Conservation (phyloP, 345 rosid species). For the Eucalyptus curtisii region DNA sequence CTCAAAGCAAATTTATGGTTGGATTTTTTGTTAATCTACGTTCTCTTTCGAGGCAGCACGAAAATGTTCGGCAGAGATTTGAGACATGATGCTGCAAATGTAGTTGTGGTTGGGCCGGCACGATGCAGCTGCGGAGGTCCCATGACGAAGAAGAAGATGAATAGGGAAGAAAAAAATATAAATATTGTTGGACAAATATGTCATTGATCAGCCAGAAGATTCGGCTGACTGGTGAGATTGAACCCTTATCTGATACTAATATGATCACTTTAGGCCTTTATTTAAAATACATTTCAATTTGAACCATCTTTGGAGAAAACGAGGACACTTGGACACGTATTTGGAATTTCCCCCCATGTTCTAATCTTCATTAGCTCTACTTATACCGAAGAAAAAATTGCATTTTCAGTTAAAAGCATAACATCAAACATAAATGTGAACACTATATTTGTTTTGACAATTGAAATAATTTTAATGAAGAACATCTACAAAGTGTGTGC, state of each 20-base stretch:
- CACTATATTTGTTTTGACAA: background rate
- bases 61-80: background rate
- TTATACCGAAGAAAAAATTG: background rate
- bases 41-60: background rate
- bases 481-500: background rate
- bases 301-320: background rate
- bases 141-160: background rate
- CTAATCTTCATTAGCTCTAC: too few species aligned
- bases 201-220: rapidly evolving
- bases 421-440: background rate
- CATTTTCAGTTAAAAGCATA: background rate
- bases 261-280: too few species aligned
- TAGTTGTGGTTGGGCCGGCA: background rate
- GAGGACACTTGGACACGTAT: rapidly evolving
- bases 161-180: background rate
- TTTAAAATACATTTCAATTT: too few species aligned
- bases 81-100: background rate
- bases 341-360: background rate
- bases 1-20: background rate
- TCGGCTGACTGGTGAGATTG: rapidly evolving
- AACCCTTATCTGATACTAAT: too few species aligned
- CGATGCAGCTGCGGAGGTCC: background rate
- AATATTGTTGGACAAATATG: too few species aligned
- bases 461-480: background rate
- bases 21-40: background rate